Percentiles rank a stretch among this genome's conserved stretches.
Evolutionary conservation across 208 protist genomes (phyloP).

Genomic region (Polymyxa betae): DNA sequence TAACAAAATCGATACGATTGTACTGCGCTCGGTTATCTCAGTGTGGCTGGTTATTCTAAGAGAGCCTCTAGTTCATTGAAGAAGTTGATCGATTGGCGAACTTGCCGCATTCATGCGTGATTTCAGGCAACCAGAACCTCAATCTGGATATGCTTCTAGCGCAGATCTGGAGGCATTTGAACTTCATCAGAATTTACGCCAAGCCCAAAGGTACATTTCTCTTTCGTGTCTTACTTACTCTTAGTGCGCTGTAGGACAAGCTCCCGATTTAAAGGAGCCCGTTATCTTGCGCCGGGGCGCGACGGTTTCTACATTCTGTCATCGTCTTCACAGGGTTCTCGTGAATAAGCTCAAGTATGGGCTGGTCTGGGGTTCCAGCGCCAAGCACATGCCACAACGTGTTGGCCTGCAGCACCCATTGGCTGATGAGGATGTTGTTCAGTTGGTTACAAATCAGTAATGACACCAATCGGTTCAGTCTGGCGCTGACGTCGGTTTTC

Average conservation of each 20-base stretch:
- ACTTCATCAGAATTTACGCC: neutral
- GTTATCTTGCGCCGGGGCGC: slow-evolving; percentile 69
- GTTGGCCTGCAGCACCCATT: slow-evolving; percentile 83
- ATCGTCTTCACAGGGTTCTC: slow-evolving; percentile 93
- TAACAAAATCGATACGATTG: slow-evolving; percentile 65
- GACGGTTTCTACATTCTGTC: slow-evolving; percentile 85
- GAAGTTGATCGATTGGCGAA: neutral
- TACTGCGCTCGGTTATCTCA: neutral
- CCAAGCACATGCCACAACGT: slow-evolving; percentile 91
- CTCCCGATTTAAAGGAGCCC: neutral
- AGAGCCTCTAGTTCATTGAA: neutral
- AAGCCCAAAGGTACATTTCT: neutral
- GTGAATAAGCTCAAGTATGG: slow-evolving; percentile 96
- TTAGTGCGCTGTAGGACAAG: neutral
- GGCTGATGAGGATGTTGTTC: slow-evolving; percentile 81
- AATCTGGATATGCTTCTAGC: neutral
- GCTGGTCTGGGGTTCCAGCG: slow-evolving; percentile 91
- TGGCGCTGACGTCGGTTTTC: too few relatives aligned
- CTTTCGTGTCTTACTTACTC: neutral
- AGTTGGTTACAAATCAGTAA: slow-evolving; percentile 76
- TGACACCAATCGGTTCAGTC: too few relatives aligned
- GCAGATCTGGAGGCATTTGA: neutral
- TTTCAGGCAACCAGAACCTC: neutral
- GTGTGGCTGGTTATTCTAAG: neutral
- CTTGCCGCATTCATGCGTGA: neutral